phyloP scores from a whole-genome alignment of 2,329 filamentous ascomycete species.

The Juglanconis oblonga region DNA sequence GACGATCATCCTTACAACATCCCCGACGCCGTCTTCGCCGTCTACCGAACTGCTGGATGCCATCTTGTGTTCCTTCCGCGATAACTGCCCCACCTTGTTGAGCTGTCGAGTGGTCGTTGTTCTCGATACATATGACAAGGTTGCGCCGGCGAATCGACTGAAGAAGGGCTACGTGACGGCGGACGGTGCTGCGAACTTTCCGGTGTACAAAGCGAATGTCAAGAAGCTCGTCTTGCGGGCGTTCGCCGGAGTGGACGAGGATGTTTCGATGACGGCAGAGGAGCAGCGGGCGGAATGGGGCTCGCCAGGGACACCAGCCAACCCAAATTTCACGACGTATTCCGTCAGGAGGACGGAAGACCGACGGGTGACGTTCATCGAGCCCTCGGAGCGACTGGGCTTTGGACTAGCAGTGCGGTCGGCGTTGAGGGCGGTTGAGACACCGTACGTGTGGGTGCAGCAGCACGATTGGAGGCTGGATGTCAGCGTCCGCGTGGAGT shows the following conservation, averaged over 20 bases:
- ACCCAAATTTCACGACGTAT: constrained; percentile 36
- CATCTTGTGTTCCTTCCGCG: constrained; percentile 43
- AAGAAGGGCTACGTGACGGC: constrained; percentile 53
- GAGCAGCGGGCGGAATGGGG: constrained; percentile 46
- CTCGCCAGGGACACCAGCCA: constrained; percentile 29
- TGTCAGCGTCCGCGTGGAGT: constrained; percentile 40
- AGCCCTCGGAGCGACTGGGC: constrained; percentile 43
- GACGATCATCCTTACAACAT: constrained; percentile 52
- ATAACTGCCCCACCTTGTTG: constrained; percentile 38
- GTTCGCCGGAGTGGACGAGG: constrained; percentile 20
- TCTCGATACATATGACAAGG: constrained; percentile 49
- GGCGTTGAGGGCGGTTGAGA: constrained; percentile 42
- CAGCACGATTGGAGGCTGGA: constrained; percentile 55
- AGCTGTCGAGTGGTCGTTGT: constrained; percentile 47
- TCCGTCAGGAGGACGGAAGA: constrained; percentile 33
- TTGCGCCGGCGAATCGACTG: constrained; percentile 40
- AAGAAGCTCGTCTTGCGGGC: constrained; percentile 36
- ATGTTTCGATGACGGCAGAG: constrained; percentile 12
- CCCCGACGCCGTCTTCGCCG: constrained; percentile 52
- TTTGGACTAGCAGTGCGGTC: constrained; percentile 54
- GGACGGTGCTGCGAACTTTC: constrained; percentile 40
- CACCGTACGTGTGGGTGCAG: constrained; percentile 55
- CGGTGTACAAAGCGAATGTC: constrained; percentile 45
- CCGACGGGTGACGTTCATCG: constrained; percentile 44
- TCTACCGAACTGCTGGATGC: constrained; percentile 48